phyloP scores from a whole-genome alignment of 768 basidiomycete species.

The Suillus lakei region DNA sequence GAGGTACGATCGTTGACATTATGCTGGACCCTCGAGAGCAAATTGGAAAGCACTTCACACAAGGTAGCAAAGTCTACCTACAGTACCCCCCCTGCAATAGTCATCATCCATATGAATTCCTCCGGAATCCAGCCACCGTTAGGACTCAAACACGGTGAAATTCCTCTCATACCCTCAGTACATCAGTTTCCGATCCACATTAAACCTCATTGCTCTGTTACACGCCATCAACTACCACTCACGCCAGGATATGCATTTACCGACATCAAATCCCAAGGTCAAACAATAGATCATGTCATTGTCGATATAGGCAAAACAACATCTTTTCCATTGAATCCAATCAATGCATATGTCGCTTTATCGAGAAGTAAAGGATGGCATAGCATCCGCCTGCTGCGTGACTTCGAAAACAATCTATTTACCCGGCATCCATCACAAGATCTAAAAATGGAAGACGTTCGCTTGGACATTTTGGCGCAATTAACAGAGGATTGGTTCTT shows the following conservation, averaged over 20 bases:
- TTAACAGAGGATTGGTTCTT: background rate
- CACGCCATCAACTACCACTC: conserved; percentile 34
- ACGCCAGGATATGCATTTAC: conserved; percentile 45
- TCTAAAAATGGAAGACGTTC: conserved; percentile 2
- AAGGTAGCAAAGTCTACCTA: no score
- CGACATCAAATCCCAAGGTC: conserved; percentile 46
- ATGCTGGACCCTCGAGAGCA: conserved; percentile 34
- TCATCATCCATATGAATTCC: no score
- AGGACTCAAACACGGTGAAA: conserved; percentile 30
- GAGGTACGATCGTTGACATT: conserved; percentile 38
- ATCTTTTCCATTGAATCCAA: conserved; percentile 23
- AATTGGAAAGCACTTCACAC: conserved; percentile 12
- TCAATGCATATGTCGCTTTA: conserved; percentile 46
- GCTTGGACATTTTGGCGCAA: background rate
- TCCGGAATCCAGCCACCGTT: no score
- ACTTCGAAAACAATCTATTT: conserved; percentile 32
- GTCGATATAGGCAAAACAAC: conserved; percentile 42
- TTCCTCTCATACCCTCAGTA: conserved; percentile 22
- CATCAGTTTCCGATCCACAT: conserved; percentile 12
- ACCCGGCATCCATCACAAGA: background rate
- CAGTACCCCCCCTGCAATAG: conserved; percentile 15
- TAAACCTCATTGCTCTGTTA: conserved; percentile 11
- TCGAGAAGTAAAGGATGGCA: conserved; percentile 34
- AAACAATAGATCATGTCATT: conserved; percentile 39
- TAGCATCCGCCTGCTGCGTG: conserved; percentile 32